These are phyloP conservation scores for Atkinsonella texensis DNA, from an alignment of 2,329 filamentous ascomycete species.

Conservation along the genomic window DNA sequence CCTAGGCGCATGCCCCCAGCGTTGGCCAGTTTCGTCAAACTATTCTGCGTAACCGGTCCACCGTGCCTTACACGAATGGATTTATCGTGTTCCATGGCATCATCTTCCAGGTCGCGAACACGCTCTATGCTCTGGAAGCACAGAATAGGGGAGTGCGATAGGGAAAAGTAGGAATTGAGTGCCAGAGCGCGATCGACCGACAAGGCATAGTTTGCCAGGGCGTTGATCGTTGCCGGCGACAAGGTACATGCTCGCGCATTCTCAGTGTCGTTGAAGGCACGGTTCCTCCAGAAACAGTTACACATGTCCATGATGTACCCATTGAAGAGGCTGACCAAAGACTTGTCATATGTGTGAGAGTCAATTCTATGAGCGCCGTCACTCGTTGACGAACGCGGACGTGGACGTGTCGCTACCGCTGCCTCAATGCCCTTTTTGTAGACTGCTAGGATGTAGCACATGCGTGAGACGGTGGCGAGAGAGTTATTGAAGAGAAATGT, in stretches of 20 bases:
- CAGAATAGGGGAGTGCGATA: conserved; percentile 47
- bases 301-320: conserved; percentile 78
- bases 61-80: conserved; percentile 40
- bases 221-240: conserved; percentile 29
- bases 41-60: conserved; percentile 58
- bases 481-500: conserved; percentile 55
- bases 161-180: conserved; percentile 40
- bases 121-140: conserved; percentile 43
- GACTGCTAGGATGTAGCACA: conserved; percentile 54
- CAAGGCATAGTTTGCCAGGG: conserved; percentile 35
- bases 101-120: conserved; percentile 46
- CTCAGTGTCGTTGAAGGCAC: conserved; percentile 56
- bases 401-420: conserved; percentile 33
- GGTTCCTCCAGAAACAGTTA: conserved; percentile 69
- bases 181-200: conserved; percentile 33
- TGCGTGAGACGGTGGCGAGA: conserved; percentile 50
- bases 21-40: conserved; percentile 48
- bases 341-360: conserved; percentile 37
- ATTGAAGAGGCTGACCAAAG: conserved; percentile 61
- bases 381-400: conserved; percentile 13
- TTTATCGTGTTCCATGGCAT: conserved; percentile 28
- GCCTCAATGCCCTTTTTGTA: conserved; percentile 67
- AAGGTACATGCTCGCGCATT: conserved; percentile 46
- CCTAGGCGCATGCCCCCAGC: conserved; percentile 53
- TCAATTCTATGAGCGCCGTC: conserved; percentile 16